Evolutionary conservation across 169 alveolate genomes (phyloP), one percentile per base, ranked within the genome.

Genomic region (Cryptosporidium sp.): DNA sequence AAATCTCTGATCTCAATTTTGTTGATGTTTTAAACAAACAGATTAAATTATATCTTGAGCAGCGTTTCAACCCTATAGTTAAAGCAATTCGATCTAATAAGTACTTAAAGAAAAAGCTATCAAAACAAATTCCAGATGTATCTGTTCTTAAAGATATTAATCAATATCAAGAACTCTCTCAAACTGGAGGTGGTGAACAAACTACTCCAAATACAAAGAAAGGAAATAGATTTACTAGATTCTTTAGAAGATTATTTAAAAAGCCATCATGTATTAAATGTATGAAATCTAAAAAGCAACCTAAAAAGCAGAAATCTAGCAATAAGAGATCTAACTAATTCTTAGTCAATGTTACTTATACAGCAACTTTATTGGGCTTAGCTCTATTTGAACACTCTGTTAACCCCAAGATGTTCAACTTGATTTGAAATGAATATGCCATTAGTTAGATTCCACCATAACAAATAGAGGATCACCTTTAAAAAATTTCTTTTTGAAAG

Each of bases 341-440:
- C 52, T 37, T 2, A n/a, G 18, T 37, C 4, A n/a, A 29, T 41
- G 16, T n/a, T 18, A 26, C 43, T 48, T 23, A 48, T 1, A 4
- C n/a, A 29, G 12, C 3, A 31, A 5, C 6, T 50, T 37, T 26
- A 10, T 33, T 10, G 18, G 33, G 3, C 7, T 14, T 7, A 8
- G 33, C 33, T 52, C 41, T 29, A 41, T 21, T 71, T 73, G 86
- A 73, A 73, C 86, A 35, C 31, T 52, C 71, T 73, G 86, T 73
- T 39, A 23, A 29, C 86, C 86, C 86, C 86, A 73, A 73, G 52
- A 50, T 73, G 86, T 73, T 73, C 86, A 73, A 73, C 5, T 31
- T 52, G 18, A 55, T 21, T 31, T 35, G 14, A 33, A 9, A 29
- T 51, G 21, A 21, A 69, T 71, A 3, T 16, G 3, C 4, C 33